A percentile compares a stretch with the other conserved stretches of the same genome.
These are phyloP conservation scores for Scolecobasidium constrictum DNA, from an alignment of 2,329 filamentous ascomycete genomes.

Conservation along the genomic window DNA sequence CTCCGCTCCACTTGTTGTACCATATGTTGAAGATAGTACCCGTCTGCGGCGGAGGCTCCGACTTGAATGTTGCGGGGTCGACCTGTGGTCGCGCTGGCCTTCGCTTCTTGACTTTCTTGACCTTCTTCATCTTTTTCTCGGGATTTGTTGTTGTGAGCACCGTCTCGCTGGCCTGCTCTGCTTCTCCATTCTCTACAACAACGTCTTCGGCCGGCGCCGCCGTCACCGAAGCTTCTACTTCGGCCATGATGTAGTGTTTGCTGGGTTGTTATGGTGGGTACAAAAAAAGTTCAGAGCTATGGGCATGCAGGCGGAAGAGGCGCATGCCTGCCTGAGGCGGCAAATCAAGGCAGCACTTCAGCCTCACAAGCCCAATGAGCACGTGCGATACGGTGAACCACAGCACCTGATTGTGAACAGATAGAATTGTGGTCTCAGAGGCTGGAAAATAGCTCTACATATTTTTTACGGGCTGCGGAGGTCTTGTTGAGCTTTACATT, in stretches of 20 bases:
- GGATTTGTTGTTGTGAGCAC: constrained; percentile 8
- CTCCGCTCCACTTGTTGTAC: constrained; percentile 98
- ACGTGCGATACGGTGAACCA: no score
- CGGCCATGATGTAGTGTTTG: not conserved
- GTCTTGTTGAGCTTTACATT: no score
- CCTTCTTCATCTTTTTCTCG: constrained; percentile 41
- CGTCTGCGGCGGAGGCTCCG: constrained; percentile 80
- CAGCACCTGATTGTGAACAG: no score
- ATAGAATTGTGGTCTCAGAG: no score
- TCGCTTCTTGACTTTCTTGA: constrained; percentile 88
- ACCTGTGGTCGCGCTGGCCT: constrained; percentile 84
- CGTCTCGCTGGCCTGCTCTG: not conserved
- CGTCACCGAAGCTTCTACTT: not conserved
- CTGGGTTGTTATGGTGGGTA: no score
- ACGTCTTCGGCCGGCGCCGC: not conserved
- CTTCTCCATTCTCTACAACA: constrained; percentile 1
- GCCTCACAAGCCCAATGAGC: no score
- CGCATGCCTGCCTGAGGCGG: no score
- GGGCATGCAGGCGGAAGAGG: no score
- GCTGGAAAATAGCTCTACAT: no score
- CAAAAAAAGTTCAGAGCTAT: no score
- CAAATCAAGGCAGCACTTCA: no score
- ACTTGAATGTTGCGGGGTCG: constrained; percentile 71
- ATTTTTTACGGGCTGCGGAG: no score
- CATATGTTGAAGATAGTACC: constrained; percentile 96